Conservation (phyloP, 768 basidiomycete species). For the Coprinopsis marcescibilis region DNA sequence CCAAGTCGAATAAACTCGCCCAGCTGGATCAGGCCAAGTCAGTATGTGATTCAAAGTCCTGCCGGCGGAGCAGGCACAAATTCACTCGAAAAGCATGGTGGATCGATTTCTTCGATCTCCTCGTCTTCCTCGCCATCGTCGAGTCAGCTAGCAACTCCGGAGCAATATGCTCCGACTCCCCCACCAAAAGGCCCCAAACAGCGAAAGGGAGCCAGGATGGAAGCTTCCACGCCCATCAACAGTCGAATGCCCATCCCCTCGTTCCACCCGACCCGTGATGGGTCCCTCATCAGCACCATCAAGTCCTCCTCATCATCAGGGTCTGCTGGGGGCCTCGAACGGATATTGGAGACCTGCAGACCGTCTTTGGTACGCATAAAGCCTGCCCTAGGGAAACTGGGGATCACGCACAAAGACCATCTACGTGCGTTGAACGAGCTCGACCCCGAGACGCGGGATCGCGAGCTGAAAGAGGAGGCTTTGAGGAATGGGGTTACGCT, state of each 20-base stretch:
- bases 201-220: conserved; percentile 5
- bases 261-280: conserved; percentile 33
- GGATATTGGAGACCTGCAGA: conserved; percentile 53
- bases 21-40: conserved; percentile 11
- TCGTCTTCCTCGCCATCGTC: background rate
- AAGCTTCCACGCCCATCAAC: conserved; percentile 22
- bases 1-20: conserved; percentile 1
- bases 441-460: conserved; percentile 60
- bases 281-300: conserved; percentile 39
- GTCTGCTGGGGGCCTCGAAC: conserved; percentile 39
- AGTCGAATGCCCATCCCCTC: conserved; percentile 25
- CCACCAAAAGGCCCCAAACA: conserved; percentile 7
- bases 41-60: no score
- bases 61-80: no score
- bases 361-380: conserved; percentile 61
- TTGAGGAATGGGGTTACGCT: conserved; percentile 62
- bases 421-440: conserved; percentile 55
- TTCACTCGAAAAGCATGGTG: background rate
- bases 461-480: conserved; percentile 67
- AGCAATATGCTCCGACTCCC: conserved; percentile 4
- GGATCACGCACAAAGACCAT: conserved; percentile 56
- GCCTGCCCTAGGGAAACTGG: conserved; percentile 50
- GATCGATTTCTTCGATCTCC: background rate
- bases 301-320: conserved; percentile 4
- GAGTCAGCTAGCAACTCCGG: background rate